Conservation (phyloP, 148 eudicot species). For the Rhododendron henanense region DNA sequence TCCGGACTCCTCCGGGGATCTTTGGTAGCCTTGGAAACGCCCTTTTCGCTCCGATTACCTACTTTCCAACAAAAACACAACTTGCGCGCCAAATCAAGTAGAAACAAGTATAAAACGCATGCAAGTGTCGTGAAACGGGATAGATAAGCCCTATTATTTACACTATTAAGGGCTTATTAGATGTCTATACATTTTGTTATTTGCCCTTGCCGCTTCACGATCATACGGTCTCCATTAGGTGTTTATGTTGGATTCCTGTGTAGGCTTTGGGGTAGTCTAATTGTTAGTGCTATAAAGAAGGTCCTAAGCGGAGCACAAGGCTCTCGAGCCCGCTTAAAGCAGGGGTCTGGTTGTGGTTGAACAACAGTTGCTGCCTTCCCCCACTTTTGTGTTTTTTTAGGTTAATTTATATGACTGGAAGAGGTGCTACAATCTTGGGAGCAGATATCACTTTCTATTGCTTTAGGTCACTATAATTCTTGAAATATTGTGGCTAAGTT, state of each 20-base stretch:
- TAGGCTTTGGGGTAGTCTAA: no score
- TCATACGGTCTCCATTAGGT: background rate
- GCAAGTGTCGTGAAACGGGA: no score
- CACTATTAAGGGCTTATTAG: no score
- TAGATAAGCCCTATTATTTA: no score
- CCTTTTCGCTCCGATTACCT: no score
- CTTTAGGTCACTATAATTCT: background rate
- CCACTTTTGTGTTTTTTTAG: background rate
- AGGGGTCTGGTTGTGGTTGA: background rate
- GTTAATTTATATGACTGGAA: background rate
- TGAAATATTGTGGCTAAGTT: background rate
- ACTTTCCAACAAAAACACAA: no score
- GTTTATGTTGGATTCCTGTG: background rate
- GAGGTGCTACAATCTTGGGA: background rate
- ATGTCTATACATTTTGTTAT: background rate
- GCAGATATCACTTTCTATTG: background rate
- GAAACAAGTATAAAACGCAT: no score
- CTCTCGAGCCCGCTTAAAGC: background rate
- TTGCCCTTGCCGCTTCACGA: background rate
- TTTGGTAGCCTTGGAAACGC: no score
- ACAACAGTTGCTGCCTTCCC: background rate
- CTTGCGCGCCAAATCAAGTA: no score
- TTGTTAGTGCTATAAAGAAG: no score
- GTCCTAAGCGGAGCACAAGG: background rate
- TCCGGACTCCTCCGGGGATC: no score